Evolutionary conservation across 2,329 filamentous ascomycete species (phyloP), one percentile per base, ranked within the genome.

Genomic region (Chalaropsis thielavioides): DNA sequence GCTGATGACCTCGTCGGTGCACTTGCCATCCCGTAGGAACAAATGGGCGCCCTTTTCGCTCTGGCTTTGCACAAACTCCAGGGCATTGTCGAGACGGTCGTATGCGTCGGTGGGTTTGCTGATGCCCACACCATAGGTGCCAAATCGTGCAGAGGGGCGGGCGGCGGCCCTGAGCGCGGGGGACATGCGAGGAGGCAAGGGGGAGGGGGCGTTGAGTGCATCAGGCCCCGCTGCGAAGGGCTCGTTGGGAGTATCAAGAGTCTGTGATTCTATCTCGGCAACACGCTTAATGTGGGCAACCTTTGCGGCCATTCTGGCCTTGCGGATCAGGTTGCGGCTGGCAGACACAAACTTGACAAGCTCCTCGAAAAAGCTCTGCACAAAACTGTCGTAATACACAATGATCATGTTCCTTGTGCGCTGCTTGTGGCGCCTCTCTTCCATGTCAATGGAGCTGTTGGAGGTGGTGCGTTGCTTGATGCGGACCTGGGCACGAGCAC

Each of bases 321-420:
- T 95, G 61, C 92, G 86, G 73, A 96, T 86, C 69, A 89, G 79
- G 74, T 95, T 95, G 66, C 92, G 81, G 61, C 88, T 89, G 1
- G 84, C 83, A 4, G 89, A 90, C 43, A 96, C 85, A 65, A 88
- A 87, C 68, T 90, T 86, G 65, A 96, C 91, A 61, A 96, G 77
- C 64, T 87, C 81, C 70, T 95, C 91, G 69, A 96, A 90, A 46
- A 87, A 84, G 62, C 84, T 84, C 72, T 96, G 91, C 2, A 95
- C 86, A 68, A 90, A 86, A 69, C 88, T 89, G 72, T 96, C 92
- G 72, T 96, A 96, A 74, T 90, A 92, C n/a, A 96, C 88, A 49
- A 94, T 86, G 59, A 92, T 86, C 80, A 90, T 88, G 66, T 81
- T 86, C 69, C 87, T 83, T 2, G 84, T 85, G 64, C 88, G 84